These are phyloP conservation scores for Gossypium davidsonii DNA, from an alignment of 441 rosid species.

Conservation along the genomic window DNA sequence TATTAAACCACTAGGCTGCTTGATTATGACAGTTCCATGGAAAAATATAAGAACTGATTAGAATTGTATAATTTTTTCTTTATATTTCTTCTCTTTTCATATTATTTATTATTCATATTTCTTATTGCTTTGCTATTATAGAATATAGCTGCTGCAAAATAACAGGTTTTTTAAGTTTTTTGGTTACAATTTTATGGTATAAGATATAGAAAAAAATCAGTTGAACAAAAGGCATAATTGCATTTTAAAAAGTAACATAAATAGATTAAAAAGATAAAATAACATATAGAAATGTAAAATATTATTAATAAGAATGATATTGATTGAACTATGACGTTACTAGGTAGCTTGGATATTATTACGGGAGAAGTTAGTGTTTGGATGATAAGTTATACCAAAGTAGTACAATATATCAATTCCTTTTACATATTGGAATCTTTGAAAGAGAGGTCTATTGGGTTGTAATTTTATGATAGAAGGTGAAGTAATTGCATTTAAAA, in stretches of 20 bases:
- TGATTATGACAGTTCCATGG: too few species aligned
- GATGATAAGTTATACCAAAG: neutral
- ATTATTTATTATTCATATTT: too few species aligned
- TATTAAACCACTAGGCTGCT: neutral
- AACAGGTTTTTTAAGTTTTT: neutral
- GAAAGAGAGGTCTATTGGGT: neutral
- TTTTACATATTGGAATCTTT: neutral
- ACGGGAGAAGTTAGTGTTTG: neutral
- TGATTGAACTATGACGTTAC: neutral
- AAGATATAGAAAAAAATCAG: neutral
- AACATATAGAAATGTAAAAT: neutral
- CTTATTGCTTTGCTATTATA: too few species aligned
- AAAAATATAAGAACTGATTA: too few species aligned
- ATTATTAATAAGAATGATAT: neutral
- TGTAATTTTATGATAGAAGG: too few species aligned
- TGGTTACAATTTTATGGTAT: neutral
- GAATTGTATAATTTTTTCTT: too few species aligned
- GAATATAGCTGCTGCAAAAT: too few species aligned
- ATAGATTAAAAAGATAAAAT: neutral
- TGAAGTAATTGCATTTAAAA: too few species aligned
- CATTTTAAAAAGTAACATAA: neutral
- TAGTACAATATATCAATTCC: neutral
- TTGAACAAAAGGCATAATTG: neutral
- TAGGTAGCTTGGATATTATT: neutral
- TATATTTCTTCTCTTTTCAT: too few species aligned